These are phyloP conservation scores for Fimicolochytrium jonesii DNA, from an alignment of 192 early-diverging fungal species.

Conservation along the genomic window DNA sequence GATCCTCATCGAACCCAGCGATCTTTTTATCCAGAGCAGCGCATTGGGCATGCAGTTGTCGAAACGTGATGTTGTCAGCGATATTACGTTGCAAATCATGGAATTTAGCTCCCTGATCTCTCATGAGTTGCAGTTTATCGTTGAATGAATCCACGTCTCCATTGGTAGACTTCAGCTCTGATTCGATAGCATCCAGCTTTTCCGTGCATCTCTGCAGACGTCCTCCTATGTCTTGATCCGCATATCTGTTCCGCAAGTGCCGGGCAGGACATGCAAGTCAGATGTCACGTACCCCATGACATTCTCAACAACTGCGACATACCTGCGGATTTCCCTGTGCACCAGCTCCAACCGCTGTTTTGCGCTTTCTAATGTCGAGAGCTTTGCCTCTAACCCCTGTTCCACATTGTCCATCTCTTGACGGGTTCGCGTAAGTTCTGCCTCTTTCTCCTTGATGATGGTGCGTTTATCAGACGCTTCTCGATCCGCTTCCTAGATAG, in stretches of 20 bases:
- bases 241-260: too few relatives aligned
- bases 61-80: constrained; percentile 45
- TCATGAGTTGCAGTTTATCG: constrained; percentile 33
- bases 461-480: too few relatives aligned
- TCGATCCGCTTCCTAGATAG: too few relatives aligned
- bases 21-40: constrained; percentile 33
- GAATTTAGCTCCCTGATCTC: constrained; percentile 27
- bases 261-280: not conserved
- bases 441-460: constrained; percentile 20
- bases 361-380: too few relatives aligned
- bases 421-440: too few relatives aligned
- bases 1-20: constrained; percentile 33
- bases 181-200: constrained; percentile 13
- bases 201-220: constrained; percentile 16
- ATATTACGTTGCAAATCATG: constrained; percentile 28
- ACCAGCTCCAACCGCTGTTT: too few relatives aligned
- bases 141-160: constrained; percentile 26
- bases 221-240: constrained; percentile 2
- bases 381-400: too few relatives aligned
- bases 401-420: too few relatives aligned
- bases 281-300: not conserved
- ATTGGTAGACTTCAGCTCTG: constrained; percentile 35
- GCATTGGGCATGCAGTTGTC: constrained; percentile 39
- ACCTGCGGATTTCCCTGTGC: constrained; percentile 40
- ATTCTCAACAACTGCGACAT: not conserved